These are phyloP conservation scores for Climacium dendroides DNA, from an alignment of 225 moss, liverwort and hornwort species.

Conservation along the genomic window DNA sequence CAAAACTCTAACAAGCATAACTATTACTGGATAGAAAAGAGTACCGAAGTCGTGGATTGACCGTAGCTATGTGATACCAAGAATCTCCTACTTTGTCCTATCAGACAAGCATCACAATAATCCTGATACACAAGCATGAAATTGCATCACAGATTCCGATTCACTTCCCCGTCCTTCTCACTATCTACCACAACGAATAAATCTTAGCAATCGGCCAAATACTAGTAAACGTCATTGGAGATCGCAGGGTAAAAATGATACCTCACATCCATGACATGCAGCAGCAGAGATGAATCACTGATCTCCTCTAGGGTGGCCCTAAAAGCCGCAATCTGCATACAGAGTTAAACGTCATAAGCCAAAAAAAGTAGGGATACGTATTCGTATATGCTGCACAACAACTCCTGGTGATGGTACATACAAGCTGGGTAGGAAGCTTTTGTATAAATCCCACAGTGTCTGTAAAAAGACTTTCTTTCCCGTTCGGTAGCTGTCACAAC, in stretches of 20 bases:
- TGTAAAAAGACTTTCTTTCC: slow-evolving; percentile 89
- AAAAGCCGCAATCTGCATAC: slow-evolving; percentile 87
- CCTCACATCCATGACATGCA: slow-evolving; percentile 97
- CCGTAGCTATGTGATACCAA: background rate
- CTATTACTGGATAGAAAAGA: background rate
- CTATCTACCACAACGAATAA: background rate
- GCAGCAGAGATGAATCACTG: slow-evolving; percentile 79
- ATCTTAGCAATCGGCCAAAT: background rate
- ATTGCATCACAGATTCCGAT: background rate
- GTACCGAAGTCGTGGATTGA: background rate
- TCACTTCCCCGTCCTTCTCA: background rate
- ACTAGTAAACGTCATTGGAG: background rate
- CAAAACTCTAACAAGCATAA: background rate
- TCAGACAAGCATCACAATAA: background rate
- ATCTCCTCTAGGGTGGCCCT: slow-evolving; percentile 98
- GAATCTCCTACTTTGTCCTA: background rate
- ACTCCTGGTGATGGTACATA: slow-evolving; percentile 3
- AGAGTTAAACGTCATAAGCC: background rate
- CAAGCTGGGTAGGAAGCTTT: slow-evolving; percentile 96
- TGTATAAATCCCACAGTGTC: slow-evolving; percentile 98
- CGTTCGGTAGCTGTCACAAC: slow-evolving; percentile 70
- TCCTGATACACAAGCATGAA: background rate
- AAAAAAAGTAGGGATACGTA: background rate
- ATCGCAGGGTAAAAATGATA: background rate
- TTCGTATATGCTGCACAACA: background rate